Conservation (phyloP, 257 asterid species). For the Ballota nigra region DNA sequence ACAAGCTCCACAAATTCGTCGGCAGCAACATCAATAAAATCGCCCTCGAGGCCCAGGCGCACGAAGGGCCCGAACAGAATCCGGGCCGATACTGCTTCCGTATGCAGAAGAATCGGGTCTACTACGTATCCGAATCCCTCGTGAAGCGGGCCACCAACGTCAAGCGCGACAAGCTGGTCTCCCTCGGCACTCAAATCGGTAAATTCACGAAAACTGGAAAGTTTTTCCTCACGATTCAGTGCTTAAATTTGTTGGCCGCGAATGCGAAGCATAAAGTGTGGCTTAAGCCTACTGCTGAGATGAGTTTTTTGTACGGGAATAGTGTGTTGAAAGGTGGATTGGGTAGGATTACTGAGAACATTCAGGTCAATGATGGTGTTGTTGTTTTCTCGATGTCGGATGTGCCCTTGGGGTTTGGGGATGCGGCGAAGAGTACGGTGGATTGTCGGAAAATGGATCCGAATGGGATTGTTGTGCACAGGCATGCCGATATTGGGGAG, state of each 20-base stretch:
- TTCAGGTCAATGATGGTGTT: constrained; percentile 76
- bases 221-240: constrained; percentile 64
- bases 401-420: constrained; percentile 83
- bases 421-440: constrained; percentile 81
- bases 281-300: constrained; percentile 85
- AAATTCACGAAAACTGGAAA: constrained; percentile 74
- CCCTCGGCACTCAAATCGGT: constrained; percentile 81
- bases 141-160: constrained; percentile 84
- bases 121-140: constrained; percentile 79
- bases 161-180: constrained; percentile 69
- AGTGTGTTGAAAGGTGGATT: constrained; percentile 87
- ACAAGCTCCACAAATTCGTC: constrained; percentile 84
- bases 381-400: constrained; percentile 87
- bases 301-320: constrained; percentile 84
- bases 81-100: constrained; percentile 91
- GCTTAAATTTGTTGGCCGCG: constrained; percentile 61
- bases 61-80: constrained; percentile 70
- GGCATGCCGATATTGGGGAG: constrained; percentile 87
- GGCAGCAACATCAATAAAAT: constrained; percentile 75
- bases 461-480: constrained; percentile 74
- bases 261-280: constrained; percentile 89
- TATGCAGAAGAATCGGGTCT: constrained; percentile 71
- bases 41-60: constrained; percentile 68
- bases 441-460: constrained; percentile 91
- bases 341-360: constrained; percentile 88